Conservation (phyloP, 257 asterid genomes). For the Fraxinus excelsior region DNA sequence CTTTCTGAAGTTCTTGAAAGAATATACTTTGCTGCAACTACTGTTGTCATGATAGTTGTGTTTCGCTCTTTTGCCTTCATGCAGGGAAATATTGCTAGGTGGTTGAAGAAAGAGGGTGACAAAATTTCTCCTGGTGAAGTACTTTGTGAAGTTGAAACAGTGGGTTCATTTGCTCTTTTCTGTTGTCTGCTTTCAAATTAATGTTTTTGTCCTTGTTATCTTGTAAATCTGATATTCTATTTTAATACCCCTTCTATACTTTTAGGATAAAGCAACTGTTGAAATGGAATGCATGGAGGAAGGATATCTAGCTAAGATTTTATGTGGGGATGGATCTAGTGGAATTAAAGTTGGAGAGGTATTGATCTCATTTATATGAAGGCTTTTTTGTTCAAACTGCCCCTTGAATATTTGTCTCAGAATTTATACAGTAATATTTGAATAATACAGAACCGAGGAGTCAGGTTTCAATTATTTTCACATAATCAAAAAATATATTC, state of each 20-base stretch:
- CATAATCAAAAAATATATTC: not conserved
- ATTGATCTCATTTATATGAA: slow-evolving; percentile 25
- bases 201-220: slow-evolving; percentile 5
- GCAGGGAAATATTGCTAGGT: slow-evolving; percentile 95
- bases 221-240: slow-evolving; percentile 24
- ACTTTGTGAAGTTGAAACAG: slow-evolving; percentile 99
- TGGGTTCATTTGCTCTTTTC: slow-evolving; percentile 37
- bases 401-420: slow-evolving; percentile 18
- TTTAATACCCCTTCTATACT: slow-evolving; percentile 18
- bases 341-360: slow-evolving; percentile 99
- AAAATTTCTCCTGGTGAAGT: slow-evolving; percentile 94
- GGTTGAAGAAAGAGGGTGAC: slow-evolving; percentile 99
- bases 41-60: slow-evolving; percentile 19
- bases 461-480: slow-evolving; percentile 7
- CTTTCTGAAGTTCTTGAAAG: slow-evolving; percentile 24
- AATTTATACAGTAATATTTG: not conserved
- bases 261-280: slow-evolving; percentile 95
- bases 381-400: slow-evolving; percentile 8
- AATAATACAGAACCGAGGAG: not conserved
- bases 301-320: slow-evolving; percentile 91
- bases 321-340: slow-evolving; percentile 87
- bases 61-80: slow-evolving; percentile 21
- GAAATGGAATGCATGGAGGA: slow-evolving; percentile 99
- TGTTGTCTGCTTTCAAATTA: slow-evolving; percentile 21
- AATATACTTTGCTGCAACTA: slow-evolving; percentile 18